A percentile compares a stretch with the other conserved stretches of the same genome.
Evolutionary conservation across 31 red algal genomes (phyloP).

Genomic region (Asparagopsis taxiformis): DNA sequence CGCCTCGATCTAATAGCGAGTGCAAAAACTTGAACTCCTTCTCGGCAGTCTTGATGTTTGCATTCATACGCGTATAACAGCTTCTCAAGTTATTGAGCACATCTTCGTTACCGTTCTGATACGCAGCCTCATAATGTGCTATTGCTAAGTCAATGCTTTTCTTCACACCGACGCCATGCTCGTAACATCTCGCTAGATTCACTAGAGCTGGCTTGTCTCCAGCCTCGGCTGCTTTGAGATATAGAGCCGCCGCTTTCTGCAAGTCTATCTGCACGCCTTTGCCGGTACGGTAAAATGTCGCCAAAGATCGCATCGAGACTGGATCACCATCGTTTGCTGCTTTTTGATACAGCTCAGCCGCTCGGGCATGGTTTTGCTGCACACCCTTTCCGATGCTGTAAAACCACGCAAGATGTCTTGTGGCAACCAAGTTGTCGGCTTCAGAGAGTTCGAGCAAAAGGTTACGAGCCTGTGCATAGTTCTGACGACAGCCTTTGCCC

Average conservation of each 20-base stretch:
- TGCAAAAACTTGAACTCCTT: background rate
- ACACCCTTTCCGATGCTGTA: conserved; percentile 19
- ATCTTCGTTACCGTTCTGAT: conserved; percentile 6
- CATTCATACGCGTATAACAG: background rate
- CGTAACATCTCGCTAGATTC: conserved; percentile 5
- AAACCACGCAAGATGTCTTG: conserved; percentile 25
- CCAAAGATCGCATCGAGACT: conserved; percentile 14
- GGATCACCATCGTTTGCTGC: conserved; percentile 19
- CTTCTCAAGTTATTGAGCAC: background rate
- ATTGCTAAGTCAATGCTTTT: background rate
- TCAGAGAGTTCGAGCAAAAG: conserved; percentile 27
- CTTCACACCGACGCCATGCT: conserved; percentile 8
- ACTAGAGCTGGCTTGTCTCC: conserved; percentile 13
- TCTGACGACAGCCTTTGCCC: conserved; percentile 26
- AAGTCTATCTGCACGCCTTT: conserved; percentile 20
- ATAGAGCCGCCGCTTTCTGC: conserved; percentile 17
- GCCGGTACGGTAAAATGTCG: conserved; percentile 29
- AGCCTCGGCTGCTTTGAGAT: conserved; percentile 23
- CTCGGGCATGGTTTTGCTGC: conserved; percentile 14
- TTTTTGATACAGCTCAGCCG: conserved; percentile 17
- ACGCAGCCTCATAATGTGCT: background rate
- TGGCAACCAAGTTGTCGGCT: conserved; percentile 6
- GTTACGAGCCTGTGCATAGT: conserved; percentile 13
- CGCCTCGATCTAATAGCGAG: background rate
- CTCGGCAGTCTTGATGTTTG: background rate